Conservation (phyloP, 768 basidiomycete genomes). For the Termitomyces sp. region DNA sequence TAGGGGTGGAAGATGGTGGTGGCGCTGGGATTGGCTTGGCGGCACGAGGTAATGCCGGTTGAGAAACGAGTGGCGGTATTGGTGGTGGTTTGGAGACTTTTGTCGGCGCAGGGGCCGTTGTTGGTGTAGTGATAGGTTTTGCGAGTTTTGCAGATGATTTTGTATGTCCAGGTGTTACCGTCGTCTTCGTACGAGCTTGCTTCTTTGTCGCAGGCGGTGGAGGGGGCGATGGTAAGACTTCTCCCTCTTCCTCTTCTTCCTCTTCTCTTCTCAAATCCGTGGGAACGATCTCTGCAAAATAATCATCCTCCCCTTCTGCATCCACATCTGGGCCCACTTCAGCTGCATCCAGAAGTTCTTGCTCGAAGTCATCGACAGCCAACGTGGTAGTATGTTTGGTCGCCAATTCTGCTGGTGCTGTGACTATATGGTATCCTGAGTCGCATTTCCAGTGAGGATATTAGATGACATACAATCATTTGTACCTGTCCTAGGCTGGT, state of each 20-base stretch:
- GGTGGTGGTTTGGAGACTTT: conserved; percentile 16
- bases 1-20: neutral
- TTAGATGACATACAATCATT: conserved; percentile 6
- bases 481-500: conserved; percentile 40
- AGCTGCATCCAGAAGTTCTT: conserved; percentile 18
- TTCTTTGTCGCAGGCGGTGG: neutral
- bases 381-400: conserved; percentile 12
- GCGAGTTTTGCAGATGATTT: neutral
- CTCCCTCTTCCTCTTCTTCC: conserved; percentile 33
- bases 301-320: conserved; percentile 36
- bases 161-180: neutral
- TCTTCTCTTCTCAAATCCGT: conserved; percentile 28
- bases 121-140: neutral
- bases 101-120: neutral
- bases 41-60: no score
- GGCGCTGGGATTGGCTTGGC: conserved; percentile 22
- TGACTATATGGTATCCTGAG: neutral
- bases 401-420: conserved; percentile 12
- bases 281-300: conserved; percentile 38
- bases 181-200: neutral
- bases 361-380: conserved; percentile 24
- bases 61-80: conserved; percentile 15
- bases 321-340: conserved; percentile 26
- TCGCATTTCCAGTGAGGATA: no score
- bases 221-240: conserved; percentile 23